A percentile compares a stretch with the other conserved stretches of the same genome.
Evolutionary conservation across 2,329 filamentous ascomycete genomes (phyloP).

Genomic region (Ilyonectria sp.): DNA sequence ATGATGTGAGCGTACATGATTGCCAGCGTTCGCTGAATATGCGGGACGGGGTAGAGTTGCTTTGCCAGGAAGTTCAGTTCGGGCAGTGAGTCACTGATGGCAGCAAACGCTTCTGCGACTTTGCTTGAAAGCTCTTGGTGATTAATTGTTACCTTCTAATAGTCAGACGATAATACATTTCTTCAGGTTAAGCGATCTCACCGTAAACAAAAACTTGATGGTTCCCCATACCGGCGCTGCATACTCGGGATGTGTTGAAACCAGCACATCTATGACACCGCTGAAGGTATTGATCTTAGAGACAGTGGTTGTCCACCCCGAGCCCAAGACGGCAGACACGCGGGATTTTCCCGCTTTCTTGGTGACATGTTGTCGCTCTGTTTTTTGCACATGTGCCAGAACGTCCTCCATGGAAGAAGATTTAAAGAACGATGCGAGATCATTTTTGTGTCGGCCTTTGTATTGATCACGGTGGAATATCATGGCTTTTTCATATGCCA

Average conservation of each 20-base stretch:
- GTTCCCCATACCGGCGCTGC: constrained; percentile 31
- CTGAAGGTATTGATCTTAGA: constrained; percentile 23
- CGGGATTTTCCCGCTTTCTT: constrained; percentile 13
- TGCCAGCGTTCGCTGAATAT: constrained; percentile 26
- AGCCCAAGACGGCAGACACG: background rate
- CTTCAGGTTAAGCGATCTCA: background rate
- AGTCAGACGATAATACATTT: background rate
- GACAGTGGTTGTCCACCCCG: constrained; percentile 15
- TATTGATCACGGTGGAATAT: constrained; percentile 13
- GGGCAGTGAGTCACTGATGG: constrained; percentile 19
- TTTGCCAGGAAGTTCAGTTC: constrained; percentile 29
- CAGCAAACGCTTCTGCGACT: constrained; percentile 12
- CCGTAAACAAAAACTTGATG: constrained; percentile 27
- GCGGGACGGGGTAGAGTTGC: constrained; percentile 29
- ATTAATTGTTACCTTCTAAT: constrained; percentile 20
- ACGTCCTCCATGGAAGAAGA: constrained; percentile 24
- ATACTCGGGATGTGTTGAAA: constrained; percentile 27
- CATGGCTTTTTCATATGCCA: constrained; percentile 24
- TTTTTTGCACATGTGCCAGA: background rate
- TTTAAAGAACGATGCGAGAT: background rate
- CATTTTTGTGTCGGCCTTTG: background rate
- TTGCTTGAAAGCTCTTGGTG: constrained; percentile 28
- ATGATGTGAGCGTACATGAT: constrained; percentile 29
- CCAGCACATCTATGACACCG: constrained; percentile 23
- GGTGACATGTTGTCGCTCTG: background rate